Base-by-base conservation (phyloP, 2,329 filamentous ascomycete species). In the Arthrobotrys sphaeroides region DNA sequence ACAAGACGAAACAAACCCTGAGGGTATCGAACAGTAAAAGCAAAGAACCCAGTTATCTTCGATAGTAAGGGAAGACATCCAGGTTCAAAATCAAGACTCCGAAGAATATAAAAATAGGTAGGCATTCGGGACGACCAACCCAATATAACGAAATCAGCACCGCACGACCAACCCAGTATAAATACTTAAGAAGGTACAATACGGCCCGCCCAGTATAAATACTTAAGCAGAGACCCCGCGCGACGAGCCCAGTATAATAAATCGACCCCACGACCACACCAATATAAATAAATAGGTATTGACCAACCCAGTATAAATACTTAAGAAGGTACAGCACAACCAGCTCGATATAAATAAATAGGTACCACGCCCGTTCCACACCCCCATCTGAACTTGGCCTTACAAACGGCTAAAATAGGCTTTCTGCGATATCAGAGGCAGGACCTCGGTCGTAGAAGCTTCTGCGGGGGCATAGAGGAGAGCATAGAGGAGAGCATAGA, bases 11-110 rank as follows among this genome's bases (percentile, higher is more conserved):
- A n/a, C n/a, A n/a, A 55, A 18, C 31, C 51, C 51, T 31, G 51
- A 38, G 36, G 51, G 51, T 55, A 55, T 55, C 51, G 31, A 55
- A 55, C 42, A 47, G 16, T 36, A 64, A 24, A 51, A 64, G 9
- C 60, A 51, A 12, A 24, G 38, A 38, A 18, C 60, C n/a, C 31
- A 26, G 43, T 28, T 10, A 20, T 26, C 47, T 31, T 24, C 28
- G n/a, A n/a, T n/a, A 26, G 33, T 9, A 18, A 24, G 5, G 18
- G 28, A 26, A 51, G 33, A 51, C 26, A 26, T 16, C 42, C 26
- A 18, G 7, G 36, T 36, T 28, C 24, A 20, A 64, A 49, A 55
- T 55, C 51, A 55, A 55, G 18, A 55, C 51, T 33, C 51, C 51
- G 10, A 38, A 38, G 10, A 12, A 26, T 3, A 10, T 36, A 38